A percentile compares a stretch with the other conserved stretches of the same genome.
phyloP scores from a whole-genome alignment of 2,329 filamentous ascomycete species.

The Trichoderma semiorbis region DNA sequence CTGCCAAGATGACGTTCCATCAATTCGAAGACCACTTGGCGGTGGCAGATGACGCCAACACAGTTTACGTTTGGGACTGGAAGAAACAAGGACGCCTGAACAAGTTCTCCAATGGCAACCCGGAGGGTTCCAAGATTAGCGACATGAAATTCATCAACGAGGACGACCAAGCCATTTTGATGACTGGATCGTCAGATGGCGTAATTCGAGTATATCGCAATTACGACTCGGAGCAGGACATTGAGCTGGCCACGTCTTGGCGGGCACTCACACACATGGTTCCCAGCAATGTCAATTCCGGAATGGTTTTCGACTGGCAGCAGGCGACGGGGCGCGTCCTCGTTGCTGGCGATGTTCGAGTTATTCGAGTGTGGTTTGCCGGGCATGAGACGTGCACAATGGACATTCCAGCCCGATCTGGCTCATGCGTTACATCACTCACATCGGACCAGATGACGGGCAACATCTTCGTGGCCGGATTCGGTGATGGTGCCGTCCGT shows the following conservation, averaged over 20 bases:
- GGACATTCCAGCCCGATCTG: constrained; percentile 92
- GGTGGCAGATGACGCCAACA: constrained; percentile 89
- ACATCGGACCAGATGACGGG: constrained; percentile 98
- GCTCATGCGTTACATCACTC: constrained; percentile 90
- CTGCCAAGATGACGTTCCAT: constrained; percentile 91
- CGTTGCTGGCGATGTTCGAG: constrained; percentile 93
- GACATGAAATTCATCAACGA: constrained; percentile 98
- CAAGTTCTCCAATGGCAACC: constrained; percentile 93
- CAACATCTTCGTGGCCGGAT: constrained; percentile 92
- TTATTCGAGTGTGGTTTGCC: constrained; percentile 95
- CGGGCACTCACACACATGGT: constrained; percentile 90
- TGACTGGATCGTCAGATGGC: constrained; percentile 93
- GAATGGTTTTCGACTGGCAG: constrained; percentile 98
- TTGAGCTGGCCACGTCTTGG: constrained; percentile 87
- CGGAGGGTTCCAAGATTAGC: constrained; percentile 83
- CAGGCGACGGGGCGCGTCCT: constrained; percentile 92
- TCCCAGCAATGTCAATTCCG: constrained; percentile 88
- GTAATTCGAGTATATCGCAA: constrained; percentile 90
- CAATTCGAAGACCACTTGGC: constrained; percentile 96
- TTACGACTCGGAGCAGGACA: constrained; percentile 73
- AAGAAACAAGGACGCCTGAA: constrained; percentile 69
- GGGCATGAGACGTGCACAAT: constrained; percentile 87
- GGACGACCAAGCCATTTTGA: constrained; percentile 89
- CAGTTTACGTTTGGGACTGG: constrained; percentile 92
- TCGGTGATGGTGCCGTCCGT: constrained; percentile 89